A percentile compares a stretch with the other conserved stretches of the same genome.
phyloP scores from a whole-genome alignment of 768 basidiomycete genomes.

The Amanita molliuscula region DNA sequence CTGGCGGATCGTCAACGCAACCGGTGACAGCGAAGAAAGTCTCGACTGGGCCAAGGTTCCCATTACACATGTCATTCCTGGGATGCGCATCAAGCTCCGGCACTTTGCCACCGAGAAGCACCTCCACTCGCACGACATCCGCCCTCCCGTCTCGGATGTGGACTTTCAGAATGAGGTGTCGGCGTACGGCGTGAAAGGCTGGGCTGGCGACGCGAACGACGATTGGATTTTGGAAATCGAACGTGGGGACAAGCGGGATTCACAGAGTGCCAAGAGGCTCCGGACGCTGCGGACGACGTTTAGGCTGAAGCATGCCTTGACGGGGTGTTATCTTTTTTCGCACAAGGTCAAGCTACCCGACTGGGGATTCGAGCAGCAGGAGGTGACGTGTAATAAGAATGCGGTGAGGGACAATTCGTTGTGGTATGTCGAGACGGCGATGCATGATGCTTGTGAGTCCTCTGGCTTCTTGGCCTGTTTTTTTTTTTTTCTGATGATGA shows the following conservation, averaged over 20 bases:
- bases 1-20: slow-evolving; percentile 80
- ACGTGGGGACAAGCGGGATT: slow-evolving; percentile 51
- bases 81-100: slow-evolving; percentile 67
- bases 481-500: not conserved
- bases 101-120: slow-evolving; percentile 77
- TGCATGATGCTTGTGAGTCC: slow-evolving; percentile 58
- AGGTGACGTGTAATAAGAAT: slow-evolving; percentile 99
- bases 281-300: slow-evolving; percentile 77
- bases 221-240: slow-evolving; percentile 89
- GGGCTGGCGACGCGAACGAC: slow-evolving; percentile 84
- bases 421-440: slow-evolving; percentile 89
- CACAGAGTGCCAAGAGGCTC: slow-evolving; percentile 57
- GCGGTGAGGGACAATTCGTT: slow-evolving; percentile 81
- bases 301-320: slow-evolving; percentile 71
- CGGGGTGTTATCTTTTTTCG: slow-evolving; percentile 94
- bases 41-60: slow-evolving; percentile 40
- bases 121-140: slow-evolving; percentile 90
- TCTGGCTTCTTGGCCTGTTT: too few relatives aligned
- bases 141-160: slow-evolving; percentile 92
- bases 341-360: slow-evolving; percentile 97
- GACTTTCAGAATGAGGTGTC: slow-evolving; percentile 99
- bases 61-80: slow-evolving; percentile 53
- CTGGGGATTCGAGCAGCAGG: slow-evolving; percentile 98
- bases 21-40: slow-evolving; percentile 26
- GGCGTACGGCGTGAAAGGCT: slow-evolving; percentile 82